Evolutionary conservation across 176 grass and related monocot genomes (phyloP).

Genomic region (Hordeum marinum): DNA sequence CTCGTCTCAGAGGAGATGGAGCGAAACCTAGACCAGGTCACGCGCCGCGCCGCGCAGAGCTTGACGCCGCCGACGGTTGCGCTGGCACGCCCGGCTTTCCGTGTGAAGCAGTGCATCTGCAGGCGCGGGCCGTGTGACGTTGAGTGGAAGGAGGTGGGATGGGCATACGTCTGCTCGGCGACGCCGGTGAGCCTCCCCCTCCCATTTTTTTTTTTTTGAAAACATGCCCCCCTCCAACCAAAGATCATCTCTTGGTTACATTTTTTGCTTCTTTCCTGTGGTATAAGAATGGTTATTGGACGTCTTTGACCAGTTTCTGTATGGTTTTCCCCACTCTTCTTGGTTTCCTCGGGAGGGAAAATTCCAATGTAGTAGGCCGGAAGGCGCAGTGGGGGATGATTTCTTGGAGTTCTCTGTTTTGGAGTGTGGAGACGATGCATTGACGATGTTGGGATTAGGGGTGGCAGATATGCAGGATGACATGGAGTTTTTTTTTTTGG

Average conservation of each 20-base stretch:
- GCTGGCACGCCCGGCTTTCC: background rate
- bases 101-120: conserved; percentile 21
- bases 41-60: background rate
- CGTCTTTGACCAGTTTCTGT: background rate
- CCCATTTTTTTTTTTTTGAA: background rate
- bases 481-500: background rate
- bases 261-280: background rate
- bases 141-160: background rate
- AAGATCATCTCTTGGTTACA: background rate
- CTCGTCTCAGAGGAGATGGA: conserved; percentile 14
- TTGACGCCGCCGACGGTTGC: background rate
- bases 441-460: background rate
- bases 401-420: background rate
- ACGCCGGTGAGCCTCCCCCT: conserved; percentile 11
- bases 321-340: background rate
- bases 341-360: background rate
- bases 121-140: conserved; percentile 18
- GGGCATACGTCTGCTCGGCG: conserved; percentile 32
- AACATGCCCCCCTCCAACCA: background rate
- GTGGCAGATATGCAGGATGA: background rate
- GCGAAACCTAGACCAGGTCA: background rate
- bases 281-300: background rate
- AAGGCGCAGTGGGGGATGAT: background rate
- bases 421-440: background rate
- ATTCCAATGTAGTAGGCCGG: background rate